Conservation (phyloP, 176 grass and related monocot species). For the Triticum turgidum region DNA sequence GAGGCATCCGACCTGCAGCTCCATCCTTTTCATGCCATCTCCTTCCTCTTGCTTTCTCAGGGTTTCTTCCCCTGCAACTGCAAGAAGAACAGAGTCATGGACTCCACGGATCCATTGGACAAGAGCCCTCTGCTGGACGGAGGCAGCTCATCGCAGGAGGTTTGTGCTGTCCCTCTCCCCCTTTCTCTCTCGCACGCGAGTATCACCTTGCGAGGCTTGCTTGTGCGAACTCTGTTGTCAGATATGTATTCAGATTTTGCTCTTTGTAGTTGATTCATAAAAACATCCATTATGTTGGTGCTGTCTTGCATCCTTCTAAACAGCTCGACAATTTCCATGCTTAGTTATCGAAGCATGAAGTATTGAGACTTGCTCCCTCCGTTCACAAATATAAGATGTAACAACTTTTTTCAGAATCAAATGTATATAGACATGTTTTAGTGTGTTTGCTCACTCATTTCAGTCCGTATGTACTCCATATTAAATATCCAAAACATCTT, state of each 20-base stretch:
- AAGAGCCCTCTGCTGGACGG: constrained; percentile 23
- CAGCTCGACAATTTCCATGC: neutral
- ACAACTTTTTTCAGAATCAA: too few relatives aligned
- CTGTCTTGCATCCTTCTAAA: neutral
- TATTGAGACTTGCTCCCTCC: too few relatives aligned
- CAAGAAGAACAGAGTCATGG: constrained; percentile 16
- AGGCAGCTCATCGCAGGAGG: neutral
- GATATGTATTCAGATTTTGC: neutral
- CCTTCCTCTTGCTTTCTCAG: neutral
- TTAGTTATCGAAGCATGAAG: too few relatives aligned
- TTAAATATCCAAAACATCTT: too few relatives aligned
- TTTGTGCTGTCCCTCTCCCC: neutral
- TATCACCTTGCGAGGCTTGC: too few relatives aligned
- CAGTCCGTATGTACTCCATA: too few relatives aligned
- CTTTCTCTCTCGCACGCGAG: neutral
- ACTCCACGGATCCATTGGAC: neutral
- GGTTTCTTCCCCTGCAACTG: neutral
- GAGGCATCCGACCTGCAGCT: neutral
- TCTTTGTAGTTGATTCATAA: neutral
- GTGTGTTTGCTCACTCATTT: too few relatives aligned
- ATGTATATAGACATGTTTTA: too few relatives aligned
- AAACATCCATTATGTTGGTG: neutral
- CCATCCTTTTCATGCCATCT: neutral
- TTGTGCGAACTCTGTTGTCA: neutral
- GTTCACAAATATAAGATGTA: too few relatives aligned